These are phyloP conservation scores for Paramecium pentaurelia DNA, from an alignment of 73 alveolate species.

Conservation along the genomic window DNA sequence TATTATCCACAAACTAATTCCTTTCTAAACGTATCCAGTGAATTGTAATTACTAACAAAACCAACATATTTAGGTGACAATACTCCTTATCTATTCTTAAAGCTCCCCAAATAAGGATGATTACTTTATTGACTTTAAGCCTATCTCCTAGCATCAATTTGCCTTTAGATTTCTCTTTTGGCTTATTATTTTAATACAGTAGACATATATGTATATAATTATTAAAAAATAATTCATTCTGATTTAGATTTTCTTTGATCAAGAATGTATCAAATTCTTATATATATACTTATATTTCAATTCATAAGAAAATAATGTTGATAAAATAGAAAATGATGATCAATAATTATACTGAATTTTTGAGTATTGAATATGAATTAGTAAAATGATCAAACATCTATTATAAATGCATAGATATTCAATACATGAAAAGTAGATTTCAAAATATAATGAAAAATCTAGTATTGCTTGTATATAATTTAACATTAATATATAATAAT, in stretches of 20 bases:
- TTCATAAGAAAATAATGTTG: too few species aligned
- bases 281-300: not conserved
- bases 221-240: not conserved
- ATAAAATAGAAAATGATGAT: not conserved
- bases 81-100: not conserved
- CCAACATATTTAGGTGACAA: not conserved
- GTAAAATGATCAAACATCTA: too few species aligned
- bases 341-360: too few species aligned
- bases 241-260: not conserved
- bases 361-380: too few species aligned
- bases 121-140: not conserved
- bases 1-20: not conserved
- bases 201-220: not conserved
- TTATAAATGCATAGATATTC: too few species aligned
- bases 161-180: not conserved
- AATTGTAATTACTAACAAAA: slow-evolving; percentile 1
- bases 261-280: not conserved
- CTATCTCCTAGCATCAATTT: not conserved
- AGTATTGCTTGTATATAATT: not conserved
- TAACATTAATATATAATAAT: not conserved
- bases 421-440: not conserved
- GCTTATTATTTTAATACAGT: not conserved
- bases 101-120: not conserved
- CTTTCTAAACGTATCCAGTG: not conserved
- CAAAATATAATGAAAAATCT: not conserved